These are phyloP conservation scores for Phlebopus sp. DNA, from an alignment of 1,284 basidiomycete species.

Conservation along the genomic window DNA sequence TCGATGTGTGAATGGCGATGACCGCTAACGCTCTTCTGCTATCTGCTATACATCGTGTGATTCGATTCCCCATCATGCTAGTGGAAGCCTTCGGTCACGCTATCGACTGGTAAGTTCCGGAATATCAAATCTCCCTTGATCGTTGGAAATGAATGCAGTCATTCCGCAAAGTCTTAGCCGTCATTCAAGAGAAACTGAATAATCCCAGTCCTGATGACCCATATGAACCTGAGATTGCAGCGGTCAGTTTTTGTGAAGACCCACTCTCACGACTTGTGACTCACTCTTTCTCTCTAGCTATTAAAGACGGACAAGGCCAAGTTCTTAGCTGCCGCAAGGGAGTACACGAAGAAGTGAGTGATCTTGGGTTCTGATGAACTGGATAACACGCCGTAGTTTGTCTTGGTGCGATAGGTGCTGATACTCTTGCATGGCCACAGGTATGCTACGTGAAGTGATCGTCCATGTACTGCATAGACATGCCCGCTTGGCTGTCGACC, in stretches of 20 bases:
- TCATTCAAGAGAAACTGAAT: conserved; percentile 83
- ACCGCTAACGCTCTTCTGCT: conserved; percentile 4
- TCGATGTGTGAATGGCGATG: background rate
- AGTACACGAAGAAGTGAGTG: conserved; percentile 76
- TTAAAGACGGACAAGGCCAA: conserved; percentile 71
- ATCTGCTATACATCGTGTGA: conserved; percentile 3
- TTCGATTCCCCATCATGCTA: conserved; percentile 31
- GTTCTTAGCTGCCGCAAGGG: conserved; percentile 72
- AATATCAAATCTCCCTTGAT: background rate
- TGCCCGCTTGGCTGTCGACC: background rate
- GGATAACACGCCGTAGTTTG: no score
- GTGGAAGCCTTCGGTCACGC: conserved; percentile 89
- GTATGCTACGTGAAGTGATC: conserved; percentile 22
- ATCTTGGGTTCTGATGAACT: background rate
- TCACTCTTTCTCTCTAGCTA: conserved; percentile 39
- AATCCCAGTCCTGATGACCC: conserved; percentile 89
- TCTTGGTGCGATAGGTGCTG: background rate
- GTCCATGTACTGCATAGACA: background rate
- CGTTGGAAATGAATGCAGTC: conserved; percentile 7
- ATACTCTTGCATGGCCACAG: conserved; percentile 7
- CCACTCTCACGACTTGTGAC: conserved; percentile 3
- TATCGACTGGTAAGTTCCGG: conserved; percentile 60
- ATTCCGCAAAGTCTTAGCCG: conserved; percentile 58
- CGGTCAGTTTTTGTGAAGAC: conserved; percentile 41
- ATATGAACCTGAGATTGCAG: conserved; percentile 81